These are phyloP conservation scores for Tolypocladium paradoxum DNA, from an alignment of 2,329 filamentous ascomycete species.

Conservation along the genomic window DNA sequence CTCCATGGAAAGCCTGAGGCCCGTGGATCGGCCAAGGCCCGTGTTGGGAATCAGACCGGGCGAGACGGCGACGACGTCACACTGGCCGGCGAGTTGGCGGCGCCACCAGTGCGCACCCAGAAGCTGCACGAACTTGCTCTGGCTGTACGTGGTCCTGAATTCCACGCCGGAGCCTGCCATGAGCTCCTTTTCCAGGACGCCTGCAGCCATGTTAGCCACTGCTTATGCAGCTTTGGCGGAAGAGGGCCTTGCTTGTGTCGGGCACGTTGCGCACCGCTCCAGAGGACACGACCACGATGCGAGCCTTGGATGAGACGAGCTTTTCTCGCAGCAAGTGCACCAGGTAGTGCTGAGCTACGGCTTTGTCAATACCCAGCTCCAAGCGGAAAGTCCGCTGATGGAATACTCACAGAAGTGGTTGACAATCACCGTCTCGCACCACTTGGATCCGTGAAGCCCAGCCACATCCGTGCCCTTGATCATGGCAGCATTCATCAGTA, in stretches of 20 bases:
- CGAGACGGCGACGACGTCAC: slow-evolving; percentile 39
- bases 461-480: slow-evolving; percentile 22
- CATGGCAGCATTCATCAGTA: slow-evolving; percentile 40
- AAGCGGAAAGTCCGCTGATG: background rate
- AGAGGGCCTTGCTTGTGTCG: slow-evolving; percentile 21
- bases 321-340: slow-evolving; percentile 37
- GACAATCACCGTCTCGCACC: slow-evolving; percentile 39
- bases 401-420: slow-evolving; percentile 38
- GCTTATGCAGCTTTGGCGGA: slow-evolving; percentile 1
- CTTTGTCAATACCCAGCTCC: background rate
- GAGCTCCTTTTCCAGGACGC: slow-evolving; percentile 26
- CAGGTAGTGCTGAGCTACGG: slow-evolving; percentile 41
- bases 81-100: slow-evolving; percentile 32
- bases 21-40: slow-evolving; percentile 23
- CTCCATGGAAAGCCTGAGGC: slow-evolving; percentile 15
- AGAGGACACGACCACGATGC: slow-evolving; percentile 40
- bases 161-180: slow-evolving; percentile 25
- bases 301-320: slow-evolving; percentile 31
- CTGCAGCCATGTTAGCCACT: slow-evolving; percentile 9
- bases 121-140: slow-evolving; percentile 39
- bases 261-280: slow-evolving; percentile 32
- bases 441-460: slow-evolving; percentile 30
- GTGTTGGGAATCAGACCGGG: slow-evolving; percentile 41
- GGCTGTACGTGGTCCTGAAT: slow-evolving; percentile 22
- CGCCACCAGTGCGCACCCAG: slow-evolving; percentile 46